Conservation (phyloP, 768 basidiomycete species). For the Collybia nuda region DNA sequence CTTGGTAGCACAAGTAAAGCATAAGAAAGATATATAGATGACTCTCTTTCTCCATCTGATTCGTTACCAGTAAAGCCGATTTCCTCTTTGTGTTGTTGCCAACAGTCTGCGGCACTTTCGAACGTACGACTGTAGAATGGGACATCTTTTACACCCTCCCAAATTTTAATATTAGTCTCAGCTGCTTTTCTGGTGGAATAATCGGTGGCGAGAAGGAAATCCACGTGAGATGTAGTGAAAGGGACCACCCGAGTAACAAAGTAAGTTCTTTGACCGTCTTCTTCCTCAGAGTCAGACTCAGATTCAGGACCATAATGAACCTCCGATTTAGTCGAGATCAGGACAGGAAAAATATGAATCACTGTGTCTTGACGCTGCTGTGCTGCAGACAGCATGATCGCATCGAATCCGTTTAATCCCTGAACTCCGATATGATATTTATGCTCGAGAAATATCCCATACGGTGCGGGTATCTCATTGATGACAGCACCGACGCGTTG, state of each 20-base stretch:
- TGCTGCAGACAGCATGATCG: conserved; percentile 13
- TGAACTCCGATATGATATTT: conserved; percentile 23
- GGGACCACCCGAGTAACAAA: not conserved
- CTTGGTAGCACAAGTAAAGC: conserved; percentile 15
- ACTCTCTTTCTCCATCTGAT: conserved; percentile 13
- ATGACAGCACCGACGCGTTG: not conserved
- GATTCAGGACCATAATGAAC: not conserved
- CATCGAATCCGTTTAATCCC: conserved; percentile 21
- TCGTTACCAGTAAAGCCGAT: conserved; percentile 22
- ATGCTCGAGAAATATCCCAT: conserved; percentile 24
- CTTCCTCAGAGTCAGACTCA: not conserved
- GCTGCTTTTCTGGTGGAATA: not conserved
- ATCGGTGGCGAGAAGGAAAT: not conserved
- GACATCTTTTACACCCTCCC: not conserved
- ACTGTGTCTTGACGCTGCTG: conserved; percentile 5
- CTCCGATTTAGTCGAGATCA: not conserved
- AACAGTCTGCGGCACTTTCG: conserved; percentile 9
- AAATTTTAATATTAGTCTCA: not conserved
- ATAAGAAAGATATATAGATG: conserved; percentile 23
- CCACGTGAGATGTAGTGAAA: conserved; percentile 3
- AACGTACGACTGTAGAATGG: conserved; percentile 4
- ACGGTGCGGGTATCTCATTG: conserved; percentile 10
- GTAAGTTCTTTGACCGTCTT: not conserved
- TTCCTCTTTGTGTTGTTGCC: conserved; percentile 6
- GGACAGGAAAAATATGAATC: conserved; percentile 12